A percentile compares a stretch with the other conserved stretches of the same genome.
phyloP scores from a whole-genome alignment of 768 basidiomycete genomes.

The Macrolepiota fuliginosa region DNA sequence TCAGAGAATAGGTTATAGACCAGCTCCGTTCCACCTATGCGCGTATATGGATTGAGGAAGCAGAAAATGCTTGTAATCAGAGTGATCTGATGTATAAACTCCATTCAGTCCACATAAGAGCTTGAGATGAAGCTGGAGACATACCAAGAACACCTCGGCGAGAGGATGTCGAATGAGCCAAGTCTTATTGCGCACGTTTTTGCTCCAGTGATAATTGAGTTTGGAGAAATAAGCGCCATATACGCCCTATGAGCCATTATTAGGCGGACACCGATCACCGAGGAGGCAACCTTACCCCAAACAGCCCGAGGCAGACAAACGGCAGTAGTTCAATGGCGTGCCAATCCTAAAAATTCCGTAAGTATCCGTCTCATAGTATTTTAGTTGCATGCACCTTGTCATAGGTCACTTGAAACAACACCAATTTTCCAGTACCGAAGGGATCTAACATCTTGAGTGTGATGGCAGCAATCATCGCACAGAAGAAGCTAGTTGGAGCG shows the following conservation, averaged over 20 bases:
- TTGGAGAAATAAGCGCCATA: conserved; percentile 95
- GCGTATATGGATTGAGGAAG: conserved; percentile 86
- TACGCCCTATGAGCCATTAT: conserved; percentile 55
- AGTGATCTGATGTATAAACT: conserved; percentile 56
- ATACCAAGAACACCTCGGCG: conserved; percentile 77
- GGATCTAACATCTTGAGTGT: conserved; percentile 92
- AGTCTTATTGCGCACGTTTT: conserved; percentile 74
- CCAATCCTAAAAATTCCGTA: conserved; percentile 64
- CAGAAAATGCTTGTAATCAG: conserved; percentile 72
- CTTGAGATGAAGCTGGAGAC: conserved; percentile 21
- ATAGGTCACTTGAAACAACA: conserved; percentile 89
- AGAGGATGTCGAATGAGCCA: conserved; percentile 82
- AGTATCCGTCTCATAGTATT: not conserved
- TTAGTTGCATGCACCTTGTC: conserved; percentile 52
- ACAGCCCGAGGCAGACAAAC: conserved; percentile 83
- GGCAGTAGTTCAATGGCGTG: conserved; percentile 85
- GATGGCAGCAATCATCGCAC: conserved; percentile 96
- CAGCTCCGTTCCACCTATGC: conserved; percentile 94
- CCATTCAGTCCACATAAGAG: conserved; percentile 1
- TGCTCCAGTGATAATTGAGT: conserved; percentile 86
- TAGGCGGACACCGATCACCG: not conserved
- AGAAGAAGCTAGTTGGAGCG: conserved; percentile 77
- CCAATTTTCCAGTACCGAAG: conserved; percentile 92
- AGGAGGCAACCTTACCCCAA: conserved; percentile 60
- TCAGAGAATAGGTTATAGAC: conserved; percentile 91